Evolutionary conservation across 1,284 basidiomycete species (phyloP).

Genomic region (Porogramme epimiltina): DNA sequence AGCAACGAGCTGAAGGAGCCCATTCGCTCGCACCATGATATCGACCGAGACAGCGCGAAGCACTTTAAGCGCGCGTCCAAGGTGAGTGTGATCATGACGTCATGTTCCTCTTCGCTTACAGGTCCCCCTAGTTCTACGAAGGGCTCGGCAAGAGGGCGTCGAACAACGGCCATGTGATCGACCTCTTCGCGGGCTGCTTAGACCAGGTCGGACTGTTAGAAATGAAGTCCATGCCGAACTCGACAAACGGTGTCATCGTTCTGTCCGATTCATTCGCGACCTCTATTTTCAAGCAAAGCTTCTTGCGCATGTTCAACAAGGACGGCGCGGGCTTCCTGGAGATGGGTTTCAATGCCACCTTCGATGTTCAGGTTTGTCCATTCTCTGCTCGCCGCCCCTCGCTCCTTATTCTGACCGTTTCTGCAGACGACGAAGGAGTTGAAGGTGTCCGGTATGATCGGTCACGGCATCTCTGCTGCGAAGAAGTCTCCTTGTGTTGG

Average conservation of each 20-base stretch:
- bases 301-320: slow-evolving; percentile 93
- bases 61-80: slow-evolving; percentile 98
- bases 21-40: slow-evolving; percentile 98
- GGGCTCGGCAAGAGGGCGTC: slow-evolving; percentile 92
- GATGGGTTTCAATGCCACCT: slow-evolving; percentile 99
- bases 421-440: slow-evolving; percentile 95
- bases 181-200: slow-evolving; percentile 96
- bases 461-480: slow-evolving; percentile 95
- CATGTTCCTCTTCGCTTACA: slow-evolving; percentile 4
- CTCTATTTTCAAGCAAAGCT: slow-evolving; percentile 98
- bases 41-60: slow-evolving; percentile 96
- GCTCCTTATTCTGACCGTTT: neutral
- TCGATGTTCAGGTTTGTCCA: slow-evolving; percentile 85
- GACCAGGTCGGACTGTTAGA: slow-evolving; percentile 98
- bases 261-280: slow-evolving; percentile 98
- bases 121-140: slow-evolving; percentile 83
- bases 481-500: slow-evolving; percentile 98
- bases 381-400: neutral
- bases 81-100: slow-evolving; percentile 44
- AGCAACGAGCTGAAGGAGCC: slow-evolving; percentile 96
- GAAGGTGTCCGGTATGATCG: slow-evolving; percentile 97
- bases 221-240: slow-evolving; percentile 96
- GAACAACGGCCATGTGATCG: slow-evolving; percentile 93
- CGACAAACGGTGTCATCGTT: slow-evolving; percentile 96
- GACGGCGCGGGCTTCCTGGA: slow-evolving; percentile 91